Conservation (phyloP, 495 filamentous ascomycete species). For the Wilcoxina mikolae region DNA sequence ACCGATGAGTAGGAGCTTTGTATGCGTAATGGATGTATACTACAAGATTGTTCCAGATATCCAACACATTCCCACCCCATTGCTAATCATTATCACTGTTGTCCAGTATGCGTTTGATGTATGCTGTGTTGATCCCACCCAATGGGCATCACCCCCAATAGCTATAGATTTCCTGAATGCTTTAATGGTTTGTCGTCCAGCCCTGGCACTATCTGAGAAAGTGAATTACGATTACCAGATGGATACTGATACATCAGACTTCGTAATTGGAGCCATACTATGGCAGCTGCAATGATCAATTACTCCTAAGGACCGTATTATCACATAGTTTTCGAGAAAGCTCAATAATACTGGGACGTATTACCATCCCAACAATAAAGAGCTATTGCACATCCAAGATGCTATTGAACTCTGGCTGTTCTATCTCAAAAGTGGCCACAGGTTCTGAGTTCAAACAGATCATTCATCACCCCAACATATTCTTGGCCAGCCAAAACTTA, state of each 20-base stretch:
- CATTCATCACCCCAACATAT: slow-evolving; percentile 4
- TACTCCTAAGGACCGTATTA: neutral
- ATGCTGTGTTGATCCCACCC: neutral
- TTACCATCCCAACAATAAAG: neutral
- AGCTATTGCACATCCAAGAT: neutral
- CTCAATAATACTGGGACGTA: neutral
- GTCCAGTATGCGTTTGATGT: neutral
- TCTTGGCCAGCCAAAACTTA: neutral
- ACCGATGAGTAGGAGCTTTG: no score
- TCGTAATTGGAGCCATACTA: neutral
- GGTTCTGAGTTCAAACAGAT: slow-evolving; percentile 1
- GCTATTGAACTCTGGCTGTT: neutral
- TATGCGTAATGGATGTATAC: no score
- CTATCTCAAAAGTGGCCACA: neutral
- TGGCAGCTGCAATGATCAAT: neutral
- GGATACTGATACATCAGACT: neutral
- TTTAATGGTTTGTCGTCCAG: no score
- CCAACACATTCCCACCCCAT: no score
- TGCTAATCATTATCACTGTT: no score
- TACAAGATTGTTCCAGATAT: no score
- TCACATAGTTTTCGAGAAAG: neutral
- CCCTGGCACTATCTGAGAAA: no score
- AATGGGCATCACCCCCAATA: no score
- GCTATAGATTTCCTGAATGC: no score
- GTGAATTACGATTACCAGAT: neutral